Percentiles rank a stretch among this genome's conserved stretches.
Evolutionary conservation across 257 asterid genomes (phyloP).

Genomic region (Solanum piurae): DNA sequence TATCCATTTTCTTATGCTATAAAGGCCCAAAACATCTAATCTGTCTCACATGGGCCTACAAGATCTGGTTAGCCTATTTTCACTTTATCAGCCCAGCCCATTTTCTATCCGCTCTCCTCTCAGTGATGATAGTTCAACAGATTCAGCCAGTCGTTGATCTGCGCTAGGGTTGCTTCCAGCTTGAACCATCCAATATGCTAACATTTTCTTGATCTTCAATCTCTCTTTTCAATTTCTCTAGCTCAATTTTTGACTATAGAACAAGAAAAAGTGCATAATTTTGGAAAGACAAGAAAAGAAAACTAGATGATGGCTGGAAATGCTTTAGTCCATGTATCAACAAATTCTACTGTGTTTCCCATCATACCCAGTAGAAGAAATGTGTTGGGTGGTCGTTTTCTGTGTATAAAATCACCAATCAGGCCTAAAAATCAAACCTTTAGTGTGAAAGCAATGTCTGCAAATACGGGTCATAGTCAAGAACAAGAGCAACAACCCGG

Average conservation of each 20-base stretch:
- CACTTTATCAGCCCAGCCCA: not conserved
- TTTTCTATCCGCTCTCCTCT: not conserved
- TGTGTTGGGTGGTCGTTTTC: conserved; percentile 29
- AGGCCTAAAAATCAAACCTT: conserved; percentile 19
- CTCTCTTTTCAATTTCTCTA: not conserved
- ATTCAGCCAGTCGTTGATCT: not conserved
- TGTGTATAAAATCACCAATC: conserved; percentile 18
- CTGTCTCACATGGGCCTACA: not conserved
- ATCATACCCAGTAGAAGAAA: conserved; percentile 14
- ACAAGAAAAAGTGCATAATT: not conserved
- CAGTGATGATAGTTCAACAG: not conserved
- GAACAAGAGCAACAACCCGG: conserved; percentile 16
- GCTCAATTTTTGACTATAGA: not conserved
- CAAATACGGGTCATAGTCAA: conserved; percentile 28
- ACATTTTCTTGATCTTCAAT: not conserved
- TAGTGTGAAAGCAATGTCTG: conserved; percentile 33
- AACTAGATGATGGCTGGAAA: conserved; percentile 42
- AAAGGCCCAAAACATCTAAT: not conserved
- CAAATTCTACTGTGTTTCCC: conserved; percentile 26
- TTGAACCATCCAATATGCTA: not conserved
- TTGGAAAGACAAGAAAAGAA: not conserved
- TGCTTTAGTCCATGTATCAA: conserved; percentile 31
- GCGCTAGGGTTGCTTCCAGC: not conserved
- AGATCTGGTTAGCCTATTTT: not conserved
- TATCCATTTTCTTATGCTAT: not conserved